phyloP scores from a whole-genome alignment of 2,329 filamentous ascomycete genomes.

The Lasiodiplodia sp. region DNA sequence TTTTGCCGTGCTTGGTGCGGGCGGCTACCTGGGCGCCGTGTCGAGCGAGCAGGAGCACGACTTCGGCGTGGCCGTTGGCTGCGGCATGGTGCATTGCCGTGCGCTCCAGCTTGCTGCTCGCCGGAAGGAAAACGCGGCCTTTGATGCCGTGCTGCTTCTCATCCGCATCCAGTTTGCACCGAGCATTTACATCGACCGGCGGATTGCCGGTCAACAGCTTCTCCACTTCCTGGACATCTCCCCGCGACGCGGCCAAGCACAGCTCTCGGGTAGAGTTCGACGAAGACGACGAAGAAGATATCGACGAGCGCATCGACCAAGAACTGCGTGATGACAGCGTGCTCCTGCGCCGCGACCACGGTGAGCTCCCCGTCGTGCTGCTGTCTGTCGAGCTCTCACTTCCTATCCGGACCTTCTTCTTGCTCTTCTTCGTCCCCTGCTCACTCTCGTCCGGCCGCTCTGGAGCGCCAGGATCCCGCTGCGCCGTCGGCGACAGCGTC shows the following conservation, averaged over 20 bases:
- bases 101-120: not conserved
- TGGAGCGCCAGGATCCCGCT: not conserved
- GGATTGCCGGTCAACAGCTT: no score
- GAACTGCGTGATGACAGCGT: no score
- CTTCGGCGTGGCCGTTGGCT: not conserved
- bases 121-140: not conserved
- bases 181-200: no score
- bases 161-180: no score
- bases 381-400: no score
- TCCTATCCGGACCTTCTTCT: not conserved
- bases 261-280: no score
- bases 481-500: not conserved
- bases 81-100: slow-evolving; percentile 1
- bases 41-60: not conserved
- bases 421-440: not conserved
- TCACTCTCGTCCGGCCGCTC: not conserved
- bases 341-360: no score
- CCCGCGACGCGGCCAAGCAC: no score
- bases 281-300: no score
- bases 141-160: not conserved
- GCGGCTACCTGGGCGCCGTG: not conserved
- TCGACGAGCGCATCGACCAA: no score
- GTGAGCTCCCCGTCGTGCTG: no score
- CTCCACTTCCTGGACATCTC: no score
- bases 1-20: not conserved